Conservation (phyloP, 768 basidiomycete genomes). For the Suillus americanus region DNA sequence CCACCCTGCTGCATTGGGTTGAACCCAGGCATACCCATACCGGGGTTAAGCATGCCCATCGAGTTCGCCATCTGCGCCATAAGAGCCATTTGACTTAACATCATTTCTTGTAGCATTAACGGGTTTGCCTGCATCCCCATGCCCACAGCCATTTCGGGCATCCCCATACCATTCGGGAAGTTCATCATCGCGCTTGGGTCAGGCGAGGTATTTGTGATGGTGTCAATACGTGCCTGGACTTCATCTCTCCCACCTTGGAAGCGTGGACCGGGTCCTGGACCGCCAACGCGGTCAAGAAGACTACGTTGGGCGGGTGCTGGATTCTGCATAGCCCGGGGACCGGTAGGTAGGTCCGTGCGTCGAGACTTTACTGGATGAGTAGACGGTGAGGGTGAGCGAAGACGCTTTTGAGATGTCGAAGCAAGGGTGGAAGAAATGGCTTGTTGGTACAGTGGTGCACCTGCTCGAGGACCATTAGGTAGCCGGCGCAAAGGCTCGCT, state of each 20-base stretch:
- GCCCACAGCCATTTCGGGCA: conserved; percentile 64
- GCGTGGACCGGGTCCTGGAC: conserved; percentile 37
- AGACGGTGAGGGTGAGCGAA: conserved; percentile 64
- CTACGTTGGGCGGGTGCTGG: conserved; percentile 51
- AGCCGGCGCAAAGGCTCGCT: conserved; percentile 35
- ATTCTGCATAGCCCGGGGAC: conserved; percentile 77
- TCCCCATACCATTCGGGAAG: conserved; percentile 37
- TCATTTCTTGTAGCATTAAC: conserved; percentile 80
- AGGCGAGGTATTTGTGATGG: conserved; percentile 60
- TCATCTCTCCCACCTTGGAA: conserved; percentile 54
- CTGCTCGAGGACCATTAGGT: conserved; percentile 49
- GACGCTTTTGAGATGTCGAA: conserved; percentile 58
- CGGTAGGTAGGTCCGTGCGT: conserved; percentile 77
- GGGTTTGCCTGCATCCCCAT: conserved; percentile 59
- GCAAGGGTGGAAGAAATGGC: conserved; percentile 67
- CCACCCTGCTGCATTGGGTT: conserved; percentile 55
- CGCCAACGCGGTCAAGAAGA: conserved; percentile 81
- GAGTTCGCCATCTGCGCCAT: conserved; percentile 91
- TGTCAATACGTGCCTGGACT: conserved; percentile 78
- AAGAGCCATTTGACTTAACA: conserved; percentile 89
- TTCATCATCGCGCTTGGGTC: conserved; percentile 48
- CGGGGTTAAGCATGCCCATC: conserved; percentile 74
- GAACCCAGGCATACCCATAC: conserved; percentile 50
- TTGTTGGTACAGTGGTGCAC: conserved; percentile 64
- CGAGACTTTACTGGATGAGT: conserved; percentile 68